Evolutionary conservation across 2,329 filamentous ascomycete species (phyloP).

Genomic region (Aureobasidium lini): DNA sequence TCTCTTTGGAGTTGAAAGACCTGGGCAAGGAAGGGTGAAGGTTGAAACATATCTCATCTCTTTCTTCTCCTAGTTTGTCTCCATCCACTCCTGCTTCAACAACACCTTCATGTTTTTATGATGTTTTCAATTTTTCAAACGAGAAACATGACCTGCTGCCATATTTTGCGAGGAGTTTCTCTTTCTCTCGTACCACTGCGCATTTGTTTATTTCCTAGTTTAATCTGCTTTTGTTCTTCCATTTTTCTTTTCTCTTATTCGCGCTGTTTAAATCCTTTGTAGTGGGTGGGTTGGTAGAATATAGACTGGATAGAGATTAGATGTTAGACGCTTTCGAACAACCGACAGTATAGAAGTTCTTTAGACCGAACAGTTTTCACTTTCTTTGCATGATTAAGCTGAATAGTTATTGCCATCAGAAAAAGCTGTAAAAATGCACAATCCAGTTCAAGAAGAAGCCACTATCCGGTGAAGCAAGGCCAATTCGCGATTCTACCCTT

Average conservation of each 20-base stretch:
- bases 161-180: not conserved
- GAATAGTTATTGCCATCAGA: no score
- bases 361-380: no score
- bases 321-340: no score
- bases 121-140: not conserved
- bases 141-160: slow-evolving; percentile 4
- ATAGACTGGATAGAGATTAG: no score
- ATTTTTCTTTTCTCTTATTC: not conserved
- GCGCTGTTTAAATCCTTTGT: no score
- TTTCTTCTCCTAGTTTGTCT: not conserved
- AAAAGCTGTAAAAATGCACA: no score
- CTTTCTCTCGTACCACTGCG: not conserved
- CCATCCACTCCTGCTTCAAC: not conserved
- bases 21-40: not conserved
- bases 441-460: no score
- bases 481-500: no score
- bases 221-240: not conserved
- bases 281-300: no score
- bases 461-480: no score
- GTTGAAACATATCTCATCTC: not conserved
- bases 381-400: no score
- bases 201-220: not conserved
- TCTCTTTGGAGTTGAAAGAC: not conserved
- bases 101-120: not conserved
- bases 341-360: no score